These are phyloP conservation scores for Staphylotrichum longicolle DNA, from an alignment of 495 filamentous ascomycete species.

Conservation along the genomic window DNA sequence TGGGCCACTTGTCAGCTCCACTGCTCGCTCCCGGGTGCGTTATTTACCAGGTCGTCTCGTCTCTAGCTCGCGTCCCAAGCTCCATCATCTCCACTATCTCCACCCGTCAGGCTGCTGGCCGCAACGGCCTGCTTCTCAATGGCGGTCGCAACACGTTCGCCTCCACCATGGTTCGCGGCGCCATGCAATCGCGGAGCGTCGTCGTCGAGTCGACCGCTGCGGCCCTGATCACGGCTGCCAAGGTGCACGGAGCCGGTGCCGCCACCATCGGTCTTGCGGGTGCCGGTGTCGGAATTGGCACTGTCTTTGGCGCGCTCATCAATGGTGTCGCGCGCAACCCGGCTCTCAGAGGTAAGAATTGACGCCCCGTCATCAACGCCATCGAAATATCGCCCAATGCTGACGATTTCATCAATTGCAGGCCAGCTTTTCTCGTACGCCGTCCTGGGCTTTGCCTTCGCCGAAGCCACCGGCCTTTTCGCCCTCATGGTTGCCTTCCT, in stretches of 20 bases:
- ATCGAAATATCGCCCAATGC: not conserved
- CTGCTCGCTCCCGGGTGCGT: not conserved
- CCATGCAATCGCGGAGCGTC: constrained; percentile 34
- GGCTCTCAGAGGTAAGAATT: constrained; percentile 34
- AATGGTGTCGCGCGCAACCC: constrained; percentile 43
- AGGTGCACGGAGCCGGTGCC: constrained; percentile 40
- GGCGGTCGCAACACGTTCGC: constrained; percentile 24
- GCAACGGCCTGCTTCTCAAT: constrained; percentile 29
- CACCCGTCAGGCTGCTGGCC: constrained; percentile 21
- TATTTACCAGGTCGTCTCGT: constrained; percentile 14
- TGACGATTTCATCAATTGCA: constrained; percentile 20
- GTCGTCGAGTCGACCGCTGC: constrained; percentile 39
- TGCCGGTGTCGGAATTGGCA: constrained; percentile 43
- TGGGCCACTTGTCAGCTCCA: constrained; percentile 15
- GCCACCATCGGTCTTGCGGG: constrained; percentile 43
- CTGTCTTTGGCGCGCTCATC: constrained; percentile 41
- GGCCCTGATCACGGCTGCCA: constrained; percentile 37
- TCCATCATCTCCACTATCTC: constrained; percentile 26
- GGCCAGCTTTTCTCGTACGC: constrained; percentile 42
- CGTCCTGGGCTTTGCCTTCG: constrained; percentile 41
- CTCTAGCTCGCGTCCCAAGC: constrained; percentile 30
- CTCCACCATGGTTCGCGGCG: constrained; percentile 24
- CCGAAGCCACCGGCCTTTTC: constrained; percentile 44
- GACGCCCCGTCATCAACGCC: not conserved
- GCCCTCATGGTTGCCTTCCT: constrained; percentile 46